These are phyloP conservation scores for Colletotrichum paranaense DNA, from an alignment of 2,329 filamentous ascomycete species.

Conservation along the genomic window DNA sequence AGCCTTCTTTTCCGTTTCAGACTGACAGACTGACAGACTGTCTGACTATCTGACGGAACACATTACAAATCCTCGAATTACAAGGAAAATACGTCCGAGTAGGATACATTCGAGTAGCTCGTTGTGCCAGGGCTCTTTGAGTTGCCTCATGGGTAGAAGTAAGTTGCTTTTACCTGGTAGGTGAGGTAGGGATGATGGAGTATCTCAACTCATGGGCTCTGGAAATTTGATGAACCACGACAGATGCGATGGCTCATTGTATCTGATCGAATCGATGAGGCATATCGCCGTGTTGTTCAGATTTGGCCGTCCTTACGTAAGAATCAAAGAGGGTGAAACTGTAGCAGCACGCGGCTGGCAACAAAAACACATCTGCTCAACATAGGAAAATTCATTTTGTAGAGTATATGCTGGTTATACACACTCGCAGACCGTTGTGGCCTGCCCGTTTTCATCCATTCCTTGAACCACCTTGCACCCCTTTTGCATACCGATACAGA, in stretches of 20 bases:
- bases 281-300: background rate
- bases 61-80: background rate
- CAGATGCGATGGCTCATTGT: too few species aligned
- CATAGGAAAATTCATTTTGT: conserved; percentile 29
- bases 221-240: too few species aligned
- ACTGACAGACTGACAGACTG: background rate
- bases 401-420: conserved; percentile 31
- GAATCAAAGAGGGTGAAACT: background rate
- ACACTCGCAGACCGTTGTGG: conserved; percentile 4
- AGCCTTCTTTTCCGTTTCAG: background rate
- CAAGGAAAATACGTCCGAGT: background rate
- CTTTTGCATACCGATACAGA: conserved; percentile 28
- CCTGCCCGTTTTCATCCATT: conserved; percentile 9
- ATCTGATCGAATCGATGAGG: too few species aligned
- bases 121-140: too few species aligned
- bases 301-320: background rate
- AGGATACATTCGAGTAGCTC: too few species aligned
- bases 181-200: too few species aligned
- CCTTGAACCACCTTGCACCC: background rate
- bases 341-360: background rate
- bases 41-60: background rate
- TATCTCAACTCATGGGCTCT: too few species aligned
- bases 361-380: background rate
- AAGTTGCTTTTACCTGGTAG: too few species aligned
- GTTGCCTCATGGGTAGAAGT: too few species aligned